phyloP scores from a whole-genome alignment of 441 rosid genomes.

The Kokia cookei region DNA sequence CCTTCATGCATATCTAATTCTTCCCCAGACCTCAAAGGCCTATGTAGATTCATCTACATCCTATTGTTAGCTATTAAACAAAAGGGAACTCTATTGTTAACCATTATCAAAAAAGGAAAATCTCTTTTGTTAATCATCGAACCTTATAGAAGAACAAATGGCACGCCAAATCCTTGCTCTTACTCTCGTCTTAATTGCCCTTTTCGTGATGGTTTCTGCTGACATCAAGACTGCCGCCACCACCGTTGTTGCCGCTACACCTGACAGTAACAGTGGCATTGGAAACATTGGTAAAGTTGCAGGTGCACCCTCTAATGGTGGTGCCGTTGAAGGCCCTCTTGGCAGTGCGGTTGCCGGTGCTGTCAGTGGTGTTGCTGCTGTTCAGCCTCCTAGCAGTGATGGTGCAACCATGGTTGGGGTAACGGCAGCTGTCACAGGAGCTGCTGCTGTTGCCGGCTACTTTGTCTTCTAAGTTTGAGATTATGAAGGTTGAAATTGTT shows the following conservation, averaged over 20 bases:
- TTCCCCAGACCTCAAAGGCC: not conserved
- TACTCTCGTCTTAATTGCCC: constrained; percentile 36
- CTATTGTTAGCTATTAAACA: not conserved
- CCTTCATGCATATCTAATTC: not conserved
- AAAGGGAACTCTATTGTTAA: not conserved
- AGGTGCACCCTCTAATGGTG: constrained; percentile 18
- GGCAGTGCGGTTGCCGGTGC: constrained; percentile 22
- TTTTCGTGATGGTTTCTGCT: constrained; percentile 36
- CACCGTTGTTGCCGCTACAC: constrained; percentile 11
- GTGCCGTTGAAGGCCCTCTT: constrained; percentile 31
- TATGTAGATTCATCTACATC: not conserved
- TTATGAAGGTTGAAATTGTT: not conserved
- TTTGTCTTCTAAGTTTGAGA: constrained; percentile 22
- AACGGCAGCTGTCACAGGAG: constrained; percentile 27
- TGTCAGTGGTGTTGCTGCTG: not conserved
- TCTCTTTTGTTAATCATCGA: not conserved
- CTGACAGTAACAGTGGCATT: constrained; percentile 14
- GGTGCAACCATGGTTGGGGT: constrained; percentile 13
- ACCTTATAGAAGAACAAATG: constrained; percentile 17
- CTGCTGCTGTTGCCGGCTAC: constrained; percentile 24
- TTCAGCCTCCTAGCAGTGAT: not conserved
- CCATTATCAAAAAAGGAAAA: not conserved
- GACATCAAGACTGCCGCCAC: not conserved
- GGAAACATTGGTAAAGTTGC: constrained; percentile 21
- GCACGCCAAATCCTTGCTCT: constrained; percentile 34